Base-by-base conservation (phyloP, 164 flowering plant genomes). In the Magnolia sinica region DNA sequence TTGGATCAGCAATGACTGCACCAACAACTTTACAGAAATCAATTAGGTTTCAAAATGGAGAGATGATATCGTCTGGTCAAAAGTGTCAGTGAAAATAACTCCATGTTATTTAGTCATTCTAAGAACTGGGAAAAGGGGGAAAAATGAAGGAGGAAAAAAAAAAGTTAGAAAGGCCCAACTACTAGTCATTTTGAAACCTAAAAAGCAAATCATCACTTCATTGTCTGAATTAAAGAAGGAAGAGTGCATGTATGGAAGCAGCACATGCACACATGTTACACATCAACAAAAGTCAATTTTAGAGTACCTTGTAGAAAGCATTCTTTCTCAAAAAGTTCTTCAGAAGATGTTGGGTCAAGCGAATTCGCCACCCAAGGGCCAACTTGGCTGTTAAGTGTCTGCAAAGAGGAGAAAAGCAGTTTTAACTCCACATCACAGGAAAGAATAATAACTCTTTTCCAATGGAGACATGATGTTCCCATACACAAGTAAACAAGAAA, bases 341-440 rank as follows among this genome's bases (percentile, higher is more conserved):
- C 27, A 94, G 84, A 75, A 96, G 82, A 85, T 96, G 98, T 71
- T 87, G 91, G 68, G 98, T 96, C 87, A 96, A 84, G 68, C 93
- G 92, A 77, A 96, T 90, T 81, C 99, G 87, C 99, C 98, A 96
- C 68, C 97, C 94, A 80, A 96, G 92, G 50, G 99, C 98, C 71
- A 96, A 86, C 83, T 84, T 88, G 45, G 94, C 88, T 22, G 93
- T 91, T 80, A 94, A 83, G 83, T 92, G 86, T 83, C 99, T 96
- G 89, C 14, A 81, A 78, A 81, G 49, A 7, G 52, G n/a, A 63
- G 6, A 37, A 20, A 31, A 81, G 3, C 3, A 22, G 11, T 16
- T 65, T 14, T 13, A 18, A 23, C 13, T 20, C 51, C 22, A 68
- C 27, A 37, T 76, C 14, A 55, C 18, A 5, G 45, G n/a, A 59